A percentile compares a stretch with the other conserved stretches of the same genome.
Evolutionary conservation across 768 basidiomycete species (phyloP).

Genomic region (Suillus americanus): DNA sequence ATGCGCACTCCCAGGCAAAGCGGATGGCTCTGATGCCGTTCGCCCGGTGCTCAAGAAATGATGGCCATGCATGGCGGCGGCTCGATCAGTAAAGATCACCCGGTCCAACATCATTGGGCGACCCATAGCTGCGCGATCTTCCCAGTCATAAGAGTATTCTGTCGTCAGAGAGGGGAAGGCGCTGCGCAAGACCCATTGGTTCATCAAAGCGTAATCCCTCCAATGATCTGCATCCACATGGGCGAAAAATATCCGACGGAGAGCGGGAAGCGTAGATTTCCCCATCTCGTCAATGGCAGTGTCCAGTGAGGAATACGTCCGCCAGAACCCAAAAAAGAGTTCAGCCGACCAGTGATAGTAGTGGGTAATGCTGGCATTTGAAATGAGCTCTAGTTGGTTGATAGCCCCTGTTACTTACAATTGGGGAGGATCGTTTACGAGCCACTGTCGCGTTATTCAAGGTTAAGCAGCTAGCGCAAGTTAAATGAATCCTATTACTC

Average conservation of each 20-base stretch:
- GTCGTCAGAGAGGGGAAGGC: conserved; percentile 78
- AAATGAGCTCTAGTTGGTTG: neutral
- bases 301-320: conserved; percentile 84
- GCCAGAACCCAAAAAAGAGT: conserved; percentile 90
- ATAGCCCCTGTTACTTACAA: conserved; percentile 50
- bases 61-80: conserved; percentile 74
- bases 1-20: conserved; percentile 67
- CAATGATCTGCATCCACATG: conserved; percentile 75
- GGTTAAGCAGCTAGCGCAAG: conserved; percentile 1
- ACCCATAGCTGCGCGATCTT: conserved; percentile 69
- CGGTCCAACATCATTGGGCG: conserved; percentile 80
- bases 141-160: conserved; percentile 85
- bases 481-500: conserved; percentile 19
- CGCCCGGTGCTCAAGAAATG: conserved; percentile 72
- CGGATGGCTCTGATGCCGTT: conserved; percentile 73
- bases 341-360: conserved; percentile 96
- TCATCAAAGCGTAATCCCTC: conserved; percentile 92
- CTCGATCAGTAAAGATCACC: conserved; percentile 85
- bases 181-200: conserved; percentile 79
- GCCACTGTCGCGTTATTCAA: conserved; percentile 45
- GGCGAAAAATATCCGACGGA: conserved; percentile 74
- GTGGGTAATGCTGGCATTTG: conserved; percentile 66
- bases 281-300: conserved; percentile 63
- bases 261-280: conserved; percentile 68
- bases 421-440: conserved; percentile 84